Evolutionary conservation across 306 rosid genomes (phyloP).

Genomic region (Trifolium dubium): DNA sequence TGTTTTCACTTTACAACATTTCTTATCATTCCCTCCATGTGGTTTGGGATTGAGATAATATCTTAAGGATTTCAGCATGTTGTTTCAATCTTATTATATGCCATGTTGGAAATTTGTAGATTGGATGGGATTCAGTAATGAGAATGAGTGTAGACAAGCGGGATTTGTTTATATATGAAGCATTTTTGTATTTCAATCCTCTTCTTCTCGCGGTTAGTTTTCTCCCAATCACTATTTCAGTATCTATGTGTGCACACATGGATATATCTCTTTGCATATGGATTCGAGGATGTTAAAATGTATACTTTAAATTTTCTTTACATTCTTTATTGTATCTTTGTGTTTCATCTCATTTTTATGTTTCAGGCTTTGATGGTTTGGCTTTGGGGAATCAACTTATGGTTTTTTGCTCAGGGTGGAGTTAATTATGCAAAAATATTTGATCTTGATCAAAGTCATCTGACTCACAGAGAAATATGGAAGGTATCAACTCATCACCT

Average conservation of each 20-base stretch:
- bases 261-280: constrained; percentile 32
- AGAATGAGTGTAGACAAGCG: constrained; percentile 94
- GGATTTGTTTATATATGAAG: constrained; percentile 89
- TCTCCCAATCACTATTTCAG: background rate
- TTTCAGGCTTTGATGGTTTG: constrained; percentile 93
- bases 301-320: constrained; percentile 18
- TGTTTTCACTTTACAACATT: constrained; percentile 21
- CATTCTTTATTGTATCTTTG: constrained; percentile 33
- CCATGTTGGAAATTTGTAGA: constrained; percentile 54
- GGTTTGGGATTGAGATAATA: constrained; percentile 34
- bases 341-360: constrained; percentile 36
- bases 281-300: constrained; percentile 24
- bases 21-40: constrained; percentile 8
- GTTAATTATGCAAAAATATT: constrained; percentile 80
- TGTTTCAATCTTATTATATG: constrained; percentile 40
- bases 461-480: constrained; percentile 92
- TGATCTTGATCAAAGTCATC: constrained; percentile 90
- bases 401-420: constrained; percentile 73
- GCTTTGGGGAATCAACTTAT: constrained; percentile 97
- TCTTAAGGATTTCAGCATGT: constrained; percentile 33
- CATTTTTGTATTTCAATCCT: constrained; percentile 97
- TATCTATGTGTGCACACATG: constrained; percentile 16
- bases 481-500: constrained; percentile 61
- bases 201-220: constrained; percentile 89
- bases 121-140: constrained; percentile 99